Evolutionary conservation across 345 rosid species (phyloP), one percentile per base, ranked within the genome.

Genomic region (Toxicodendron radicans): DNA sequence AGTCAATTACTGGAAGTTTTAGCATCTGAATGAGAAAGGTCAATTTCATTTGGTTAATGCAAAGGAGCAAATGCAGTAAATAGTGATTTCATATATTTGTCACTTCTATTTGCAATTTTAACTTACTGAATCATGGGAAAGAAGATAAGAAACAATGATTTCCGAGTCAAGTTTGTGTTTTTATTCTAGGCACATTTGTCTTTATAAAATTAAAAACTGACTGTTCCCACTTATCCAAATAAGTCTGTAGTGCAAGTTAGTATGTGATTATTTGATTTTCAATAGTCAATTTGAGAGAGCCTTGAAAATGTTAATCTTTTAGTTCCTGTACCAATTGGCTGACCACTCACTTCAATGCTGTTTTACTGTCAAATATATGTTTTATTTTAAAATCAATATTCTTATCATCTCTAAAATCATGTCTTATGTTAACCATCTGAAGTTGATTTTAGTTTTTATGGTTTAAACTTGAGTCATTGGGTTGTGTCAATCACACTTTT

Each of bases 381-480:
- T 10, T 45, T 4, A 20, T 23, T 11, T 65, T 2, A 20, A 65
- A 65, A 30, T 51, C 16, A 11, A 8, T 7, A 51, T 14, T 48
- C 5, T 24, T 49, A 30, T 35, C 61, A 33, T 7, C 21, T 21
- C 7, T 38, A 20, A 57, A 33, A 18, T 30, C 13, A 3, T 5
- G 23, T 23, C 58, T 23, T 20, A 4, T 35, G 30, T 58, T 24
- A 27, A 23, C 58, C 23, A 45, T 24, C 24, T 9, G 35, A 23
- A 58, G n/a, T 21, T 43, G 65, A 64, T 71, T 41, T 67, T 38
- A 45, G 56, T 71, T 71, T 58, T 21, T 43, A 8, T 71, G 51
- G 24, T 14, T 18, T 30, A 7, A 38, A 20, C 20, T 68, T 53
- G 12, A 16, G 1, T 24, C 30, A 2, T 27, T 48, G 58, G 10